phyloP scores from a whole-genome alignment of 2,329 filamentous ascomycete species.

The Moelleriella libera region DNA sequence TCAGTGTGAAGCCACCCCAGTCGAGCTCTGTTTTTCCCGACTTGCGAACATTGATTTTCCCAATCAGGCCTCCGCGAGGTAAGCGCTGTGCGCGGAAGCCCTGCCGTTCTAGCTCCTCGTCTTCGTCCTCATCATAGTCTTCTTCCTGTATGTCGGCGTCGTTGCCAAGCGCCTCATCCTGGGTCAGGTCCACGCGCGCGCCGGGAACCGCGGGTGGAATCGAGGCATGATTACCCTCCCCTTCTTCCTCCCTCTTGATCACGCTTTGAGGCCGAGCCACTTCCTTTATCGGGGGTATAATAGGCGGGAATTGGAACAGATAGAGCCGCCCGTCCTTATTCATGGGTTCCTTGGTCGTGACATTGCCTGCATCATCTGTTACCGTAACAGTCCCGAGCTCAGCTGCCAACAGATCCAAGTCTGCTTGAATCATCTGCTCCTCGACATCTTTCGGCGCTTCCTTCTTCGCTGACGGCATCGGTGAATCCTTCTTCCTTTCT shows the following conservation, averaged over 20 bases:
- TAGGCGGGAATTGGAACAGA: conserved; percentile 50
- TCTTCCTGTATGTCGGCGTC: conserved; percentile 9
- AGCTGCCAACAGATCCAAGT: conserved; percentile 25
- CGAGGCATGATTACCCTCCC: conserved; percentile 20
- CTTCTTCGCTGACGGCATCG: conserved; percentile 10
- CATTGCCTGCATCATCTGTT: conserved; percentile 13
- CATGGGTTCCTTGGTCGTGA: conserved; percentile 13
- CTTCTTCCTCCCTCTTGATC: conserved; percentile 23
- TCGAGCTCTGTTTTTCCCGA: conserved; percentile 48
- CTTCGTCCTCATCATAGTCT: conserved; percentile 14
- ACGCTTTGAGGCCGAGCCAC: conserved; percentile 10
- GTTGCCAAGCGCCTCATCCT: conserved; percentile 8
- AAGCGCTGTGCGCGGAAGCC: conserved; percentile 24
- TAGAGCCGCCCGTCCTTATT: conserved; percentile 43
- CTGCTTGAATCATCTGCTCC: conserved; percentile 22
- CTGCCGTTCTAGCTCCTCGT: conserved; percentile 16
- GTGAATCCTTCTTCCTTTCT: conserved; percentile 5
- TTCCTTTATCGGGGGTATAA: conserved; percentile 39
- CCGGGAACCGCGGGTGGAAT: conserved; percentile 4
- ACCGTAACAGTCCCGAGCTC: conserved; percentile 25
- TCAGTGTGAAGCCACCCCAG: conserved; percentile 45
- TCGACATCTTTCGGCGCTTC: conserved; percentile 19
- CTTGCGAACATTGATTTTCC: conserved; percentile 44
- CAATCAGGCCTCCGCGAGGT: conserved; percentile 41
- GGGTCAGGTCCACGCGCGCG: conserved; percentile 28